These are phyloP conservation scores for Saccharomycopsis synnaedendra DNA, from an alignment of 805 yeast species.

Conservation along the genomic window DNA sequence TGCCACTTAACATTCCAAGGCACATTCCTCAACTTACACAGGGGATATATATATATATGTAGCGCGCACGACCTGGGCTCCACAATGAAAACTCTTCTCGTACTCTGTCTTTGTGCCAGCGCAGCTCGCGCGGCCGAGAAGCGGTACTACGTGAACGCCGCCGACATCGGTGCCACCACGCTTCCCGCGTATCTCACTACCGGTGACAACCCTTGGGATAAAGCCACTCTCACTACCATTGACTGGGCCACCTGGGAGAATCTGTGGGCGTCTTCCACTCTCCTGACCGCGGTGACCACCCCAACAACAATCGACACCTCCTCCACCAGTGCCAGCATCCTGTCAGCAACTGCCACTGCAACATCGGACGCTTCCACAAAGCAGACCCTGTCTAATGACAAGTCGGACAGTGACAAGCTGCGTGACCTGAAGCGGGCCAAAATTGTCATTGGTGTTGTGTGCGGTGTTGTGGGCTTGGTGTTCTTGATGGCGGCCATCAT, in stretches of 20 bases:
- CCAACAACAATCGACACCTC: slow-evolving; percentile 2
- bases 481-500: slow-evolving; percentile 2
- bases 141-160: slow-evolving; percentile 13
- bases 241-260: slow-evolving; percentile 16
- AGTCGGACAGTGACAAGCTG: background rate
- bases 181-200: slow-evolving; percentile 16
- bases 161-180: slow-evolving; percentile 12
- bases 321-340: background rate
- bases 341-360: slow-evolving; percentile 1
- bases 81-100: no score
- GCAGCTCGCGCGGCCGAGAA: background rate
- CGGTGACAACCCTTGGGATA: slow-evolving; percentile 15
- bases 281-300: background rate
- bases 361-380: background rate
- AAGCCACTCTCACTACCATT: slow-evolving; percentile 14
- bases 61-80: no score
- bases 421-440: slow-evolving; percentile 5
- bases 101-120: no score
- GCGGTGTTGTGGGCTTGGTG: slow-evolving; percentile 13
- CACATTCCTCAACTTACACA: no score
- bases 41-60: no score
- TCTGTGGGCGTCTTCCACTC: slow-evolving; percentile 4
- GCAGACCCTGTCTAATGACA: background rate
- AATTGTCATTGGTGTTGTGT: slow-evolving; percentile 14
- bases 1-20: no score